Evolutionary conservation across 139 green algal species (phyloP).

Genomic region (Auxenochlorella pyrenoidosa): DNA sequence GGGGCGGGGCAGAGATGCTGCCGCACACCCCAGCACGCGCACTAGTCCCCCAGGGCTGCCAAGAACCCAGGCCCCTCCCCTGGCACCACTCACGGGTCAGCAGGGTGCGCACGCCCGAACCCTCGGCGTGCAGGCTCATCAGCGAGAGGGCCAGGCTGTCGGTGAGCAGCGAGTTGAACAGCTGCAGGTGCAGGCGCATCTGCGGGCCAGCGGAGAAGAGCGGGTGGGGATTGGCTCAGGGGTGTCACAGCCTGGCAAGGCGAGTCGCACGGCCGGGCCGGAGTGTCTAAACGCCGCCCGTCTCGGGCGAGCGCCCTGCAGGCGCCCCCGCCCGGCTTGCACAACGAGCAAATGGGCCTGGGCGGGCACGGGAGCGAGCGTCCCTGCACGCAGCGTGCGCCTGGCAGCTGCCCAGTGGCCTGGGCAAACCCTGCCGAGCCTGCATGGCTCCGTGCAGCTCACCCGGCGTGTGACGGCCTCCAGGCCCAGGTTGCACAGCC

Average conservation of each 20-base stretch:
- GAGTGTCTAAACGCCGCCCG: too few species aligned
- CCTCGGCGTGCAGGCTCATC: conserved; percentile 13
- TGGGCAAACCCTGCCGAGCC: too few species aligned
- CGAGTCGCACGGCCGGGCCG: too few species aligned
- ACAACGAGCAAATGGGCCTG: too few species aligned
- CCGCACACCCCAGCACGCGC: too few species aligned
- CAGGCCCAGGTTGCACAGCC: conserved; percentile 14
- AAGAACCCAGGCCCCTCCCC: neutral
- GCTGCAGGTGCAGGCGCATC: conserved; percentile 31
- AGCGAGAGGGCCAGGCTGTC: neutral
- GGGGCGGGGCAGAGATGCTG: too few species aligned
- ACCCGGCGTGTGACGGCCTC: conserved; percentile 10
- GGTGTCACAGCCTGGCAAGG: neutral
- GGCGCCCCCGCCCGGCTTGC: too few species aligned
- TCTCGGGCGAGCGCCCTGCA: too few species aligned
- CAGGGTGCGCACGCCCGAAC: neutral
- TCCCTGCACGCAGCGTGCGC: too few species aligned
- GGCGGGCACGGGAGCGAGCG: too few species aligned
- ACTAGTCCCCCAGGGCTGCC: too few species aligned
- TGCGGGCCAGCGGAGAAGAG: neutral
- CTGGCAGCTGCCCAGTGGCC: too few species aligned
- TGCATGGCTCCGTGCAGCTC: neutral
- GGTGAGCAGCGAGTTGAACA: neutral
- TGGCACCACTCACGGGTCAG: neutral
- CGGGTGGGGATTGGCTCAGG: neutral